These are phyloP conservation scores for Xylariaceae sp. DNA, from an alignment of 2,329 filamentous ascomycete genomes.

Conservation along the genomic window DNA sequence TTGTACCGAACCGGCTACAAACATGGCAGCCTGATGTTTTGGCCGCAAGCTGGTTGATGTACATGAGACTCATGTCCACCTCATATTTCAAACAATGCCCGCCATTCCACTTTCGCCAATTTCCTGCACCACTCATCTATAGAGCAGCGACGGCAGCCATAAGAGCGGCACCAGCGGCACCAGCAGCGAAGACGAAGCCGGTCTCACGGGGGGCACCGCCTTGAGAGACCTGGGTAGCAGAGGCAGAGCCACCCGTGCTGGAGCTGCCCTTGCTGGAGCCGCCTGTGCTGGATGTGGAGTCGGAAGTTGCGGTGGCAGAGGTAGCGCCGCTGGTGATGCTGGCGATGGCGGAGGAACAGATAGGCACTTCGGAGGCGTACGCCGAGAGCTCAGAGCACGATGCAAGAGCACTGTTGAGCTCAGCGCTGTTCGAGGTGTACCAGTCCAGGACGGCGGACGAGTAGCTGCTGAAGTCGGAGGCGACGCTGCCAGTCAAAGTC, in stretches of 20 bases:
- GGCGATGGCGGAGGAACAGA: constrained; percentile 12
- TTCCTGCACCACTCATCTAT: constrained; percentile 5
- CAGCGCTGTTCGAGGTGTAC: constrained; percentile 17
- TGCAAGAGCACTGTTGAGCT: constrained; percentile 13
- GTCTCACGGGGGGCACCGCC: constrained; percentile 16
- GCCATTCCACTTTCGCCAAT: background rate
- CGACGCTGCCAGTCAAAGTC: constrained; percentile 14
- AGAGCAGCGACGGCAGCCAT: constrained; percentile 16
- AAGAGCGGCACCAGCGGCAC: constrained; percentile 13
- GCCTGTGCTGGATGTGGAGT: background rate
- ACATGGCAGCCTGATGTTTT: too few species aligned
- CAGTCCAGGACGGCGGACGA: constrained; percentile 14
- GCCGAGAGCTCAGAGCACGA: constrained; percentile 13
- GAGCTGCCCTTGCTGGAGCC: background rate
- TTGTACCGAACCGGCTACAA: too few species aligned
- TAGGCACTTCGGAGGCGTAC: constrained; percentile 7
- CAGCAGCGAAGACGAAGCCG: constrained; percentile 12
- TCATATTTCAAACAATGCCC: background rate
- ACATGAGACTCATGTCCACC: background rate
- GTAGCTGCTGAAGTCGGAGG: constrained; percentile 17
- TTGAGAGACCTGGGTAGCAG: background rate
- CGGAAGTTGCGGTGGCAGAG: background rate
- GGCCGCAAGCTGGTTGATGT: too few species aligned
- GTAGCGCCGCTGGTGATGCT: background rate
- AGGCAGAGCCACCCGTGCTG: constrained; percentile 1